A percentile compares a stretch with the other conserved stretches of the same genome.
phyloP scores from a whole-genome alignment of 495 filamentous ascomycete genomes.

The Xylaria acuta region DNA sequence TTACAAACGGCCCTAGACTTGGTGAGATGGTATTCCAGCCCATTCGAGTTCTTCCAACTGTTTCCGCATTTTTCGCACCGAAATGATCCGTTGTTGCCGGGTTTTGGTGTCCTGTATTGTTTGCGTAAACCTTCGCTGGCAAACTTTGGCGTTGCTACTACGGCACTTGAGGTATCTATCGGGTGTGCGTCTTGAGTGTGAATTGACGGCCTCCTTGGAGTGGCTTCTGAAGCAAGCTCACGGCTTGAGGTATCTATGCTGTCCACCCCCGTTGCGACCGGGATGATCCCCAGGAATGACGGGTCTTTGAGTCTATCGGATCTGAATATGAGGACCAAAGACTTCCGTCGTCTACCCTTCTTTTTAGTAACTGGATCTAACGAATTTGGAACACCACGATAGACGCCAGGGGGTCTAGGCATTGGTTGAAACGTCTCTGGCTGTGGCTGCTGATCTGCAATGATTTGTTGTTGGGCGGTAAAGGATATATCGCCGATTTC shows the following conservation, averaged over 20 bases:
- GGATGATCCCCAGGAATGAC: slow-evolving; percentile 25
- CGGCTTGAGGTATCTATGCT: neutral
- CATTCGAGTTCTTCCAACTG: slow-evolving; percentile 58
- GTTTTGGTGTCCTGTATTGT: slow-evolving; percentile 3
- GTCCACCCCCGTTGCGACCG: neutral
- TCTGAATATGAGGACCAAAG: slow-evolving; percentile 46
- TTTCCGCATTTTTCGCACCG: slow-evolving; percentile 55
- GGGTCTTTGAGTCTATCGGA: slow-evolving; percentile 39
- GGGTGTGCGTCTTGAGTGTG: neutral
- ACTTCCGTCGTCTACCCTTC: slow-evolving; percentile 41
- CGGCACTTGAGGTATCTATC: neutral
- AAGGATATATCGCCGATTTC: neutral
- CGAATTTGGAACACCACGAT: slow-evolving; percentile 37
- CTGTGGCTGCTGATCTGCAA: neutral
- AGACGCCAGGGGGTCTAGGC: slow-evolving; percentile 34
- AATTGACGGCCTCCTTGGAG: neutral
- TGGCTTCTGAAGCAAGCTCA: neutral
- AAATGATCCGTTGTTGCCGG: slow-evolving; percentile 27
- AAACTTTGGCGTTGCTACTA: neutral
- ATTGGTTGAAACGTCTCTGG: neutral
- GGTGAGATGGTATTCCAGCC: slow-evolving; percentile 59
- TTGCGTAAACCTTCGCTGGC: neutral
- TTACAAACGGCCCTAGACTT: slow-evolving; percentile 58
- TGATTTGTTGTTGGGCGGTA: neutral
- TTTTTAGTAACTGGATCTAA: slow-evolving; percentile 35